A percentile compares a stretch with the other conserved stretches of the same genome.
Evolutionary conservation across 1,139 yeast species (phyloP).

Genomic region (Hanseniaspora gamundiae): DNA sequence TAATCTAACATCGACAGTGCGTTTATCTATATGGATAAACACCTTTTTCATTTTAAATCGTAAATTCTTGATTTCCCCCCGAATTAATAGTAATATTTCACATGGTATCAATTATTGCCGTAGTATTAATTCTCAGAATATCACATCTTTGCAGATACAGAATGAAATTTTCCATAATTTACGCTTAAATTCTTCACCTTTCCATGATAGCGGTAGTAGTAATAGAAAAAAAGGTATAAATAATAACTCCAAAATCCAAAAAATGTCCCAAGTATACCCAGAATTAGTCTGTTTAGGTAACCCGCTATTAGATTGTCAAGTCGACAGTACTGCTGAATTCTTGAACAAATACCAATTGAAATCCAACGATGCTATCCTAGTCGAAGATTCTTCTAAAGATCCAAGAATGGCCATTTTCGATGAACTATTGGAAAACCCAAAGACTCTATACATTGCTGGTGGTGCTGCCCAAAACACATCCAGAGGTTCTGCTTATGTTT

Average conservation of each 20-base stretch:
- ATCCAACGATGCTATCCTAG: conserved; percentile 89
- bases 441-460: conserved; percentile 77
- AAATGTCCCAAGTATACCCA: conserved; percentile 18
- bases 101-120: too few relatives aligned
- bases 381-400: conserved; percentile 43
- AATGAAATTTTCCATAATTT: too few relatives aligned
- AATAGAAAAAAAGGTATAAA: too few relatives aligned
- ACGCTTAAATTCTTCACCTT: too few relatives aligned
- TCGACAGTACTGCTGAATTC: conserved; percentile 56
- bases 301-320: conserved; percentile 83
- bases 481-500: conserved; percentile 90
- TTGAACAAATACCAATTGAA: conserved; percentile 72
- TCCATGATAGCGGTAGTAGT: too few relatives aligned
- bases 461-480: conserved; percentile 99
- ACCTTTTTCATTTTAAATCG: too few relatives aligned
- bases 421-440: conserved; percentile 53
- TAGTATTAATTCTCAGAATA: too few relatives aligned
- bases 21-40: too few relatives aligned
- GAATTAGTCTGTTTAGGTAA: conserved; percentile 60
- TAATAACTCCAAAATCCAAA: not conserved
- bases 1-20: too few relatives aligned
- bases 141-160: too few relatives aligned
- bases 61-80: too few relatives aligned
- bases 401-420: conserved; percentile 77
- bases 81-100: too few relatives aligned